Conservation (phyloP, 495 filamentous ascomycete genomes). For the Aspergillus nanangensis region DNA sequence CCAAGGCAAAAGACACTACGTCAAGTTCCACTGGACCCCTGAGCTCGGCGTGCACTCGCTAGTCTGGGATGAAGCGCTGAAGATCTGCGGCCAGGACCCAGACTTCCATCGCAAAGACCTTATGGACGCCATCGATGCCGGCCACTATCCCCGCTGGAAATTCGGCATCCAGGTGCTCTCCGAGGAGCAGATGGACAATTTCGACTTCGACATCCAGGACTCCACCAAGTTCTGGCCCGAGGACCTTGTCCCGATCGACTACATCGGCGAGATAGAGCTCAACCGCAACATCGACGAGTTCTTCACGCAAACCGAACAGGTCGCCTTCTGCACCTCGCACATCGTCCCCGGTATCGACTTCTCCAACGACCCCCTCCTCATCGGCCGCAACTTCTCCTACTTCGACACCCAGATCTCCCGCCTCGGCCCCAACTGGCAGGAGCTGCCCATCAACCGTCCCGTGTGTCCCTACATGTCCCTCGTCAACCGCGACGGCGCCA, state of each 20-base stretch:
- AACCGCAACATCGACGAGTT: conserved; percentile 84
- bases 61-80: conserved; percentile 79
- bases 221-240: conserved; percentile 93
- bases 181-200: conserved; percentile 68
- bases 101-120: conserved; percentile 77
- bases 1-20: conserved; percentile 59
- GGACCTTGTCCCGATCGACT: conserved; percentile 70
- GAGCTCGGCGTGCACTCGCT: conserved; percentile 69
- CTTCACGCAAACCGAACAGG: conserved; percentile 76
- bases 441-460: conserved; percentile 77
- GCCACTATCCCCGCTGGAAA: conserved; percentile 71
- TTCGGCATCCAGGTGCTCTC: conserved; percentile 77
- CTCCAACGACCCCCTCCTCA: conserved; percentile 77
- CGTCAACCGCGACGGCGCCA: conserved; percentile 42
- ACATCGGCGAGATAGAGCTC: conserved; percentile 77
- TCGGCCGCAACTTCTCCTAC: conserved; percentile 85
- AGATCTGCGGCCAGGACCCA: conserved; percentile 74
- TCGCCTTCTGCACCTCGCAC: conserved; percentile 82
- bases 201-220: conserved; percentile 88
- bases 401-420: conserved; percentile 82
- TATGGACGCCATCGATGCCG: conserved; percentile 62
- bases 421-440: conserved; percentile 80
- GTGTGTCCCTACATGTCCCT: conserved; percentile 60
- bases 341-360: conserved; percentile 85
- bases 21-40: conserved; percentile 71